Base-by-base conservation (phyloP, 2,329 filamentous ascomycete genomes). In the Monosporascus cannonballus region DNA sequence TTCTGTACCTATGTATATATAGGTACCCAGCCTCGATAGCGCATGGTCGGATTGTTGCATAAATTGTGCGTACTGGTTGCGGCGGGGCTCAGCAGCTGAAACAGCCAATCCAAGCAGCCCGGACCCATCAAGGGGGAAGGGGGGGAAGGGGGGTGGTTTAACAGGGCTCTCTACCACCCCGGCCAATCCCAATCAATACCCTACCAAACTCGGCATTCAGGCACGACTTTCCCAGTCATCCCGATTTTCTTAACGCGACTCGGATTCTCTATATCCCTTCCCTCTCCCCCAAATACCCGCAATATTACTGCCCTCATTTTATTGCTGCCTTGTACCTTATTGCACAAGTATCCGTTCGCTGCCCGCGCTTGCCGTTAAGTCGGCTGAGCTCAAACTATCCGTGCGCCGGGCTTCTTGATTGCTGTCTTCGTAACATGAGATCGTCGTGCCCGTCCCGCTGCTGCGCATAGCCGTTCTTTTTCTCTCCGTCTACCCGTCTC, bases 361-460 rank as follows among this genome's bases (percentile, higher is more conserved):
- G 61, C 56, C 61, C 61, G 20, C 61, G 58, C 60, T 63, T 61
- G 64, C 64, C 65, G 64, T 62, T 55, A 48, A 49, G 51, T 61
- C 62, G 63, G 63, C 60, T 51, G 59, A 62, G 61, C 60, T 59
- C 61, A 48, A 54, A 56, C 57, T 46, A 50, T 47, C 55, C 47
- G 25, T 42, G 24, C 44, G 9, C 46, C 27, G 25, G 22, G 36
- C 9, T 49, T 54, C 34, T 52, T 50, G 25, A 11, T 48, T 51
- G 42, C 38, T 48, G 48, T 52, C 52, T 56, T 47, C 56, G 50
- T 65, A 64, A 61, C 56, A 67, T 68, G 65, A 64, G 55, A 61
- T 67, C 64, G 59, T 44, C 54, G 56, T 58, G 47, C 49, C 49
- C 54, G 54, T 54, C 41, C 54, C 50, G 51, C 64, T 54, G n/a